phyloP scores from a whole-genome alignment of 2,329 filamentous ascomycete genomes.

The Sarocladiaceae sp. region DNA sequence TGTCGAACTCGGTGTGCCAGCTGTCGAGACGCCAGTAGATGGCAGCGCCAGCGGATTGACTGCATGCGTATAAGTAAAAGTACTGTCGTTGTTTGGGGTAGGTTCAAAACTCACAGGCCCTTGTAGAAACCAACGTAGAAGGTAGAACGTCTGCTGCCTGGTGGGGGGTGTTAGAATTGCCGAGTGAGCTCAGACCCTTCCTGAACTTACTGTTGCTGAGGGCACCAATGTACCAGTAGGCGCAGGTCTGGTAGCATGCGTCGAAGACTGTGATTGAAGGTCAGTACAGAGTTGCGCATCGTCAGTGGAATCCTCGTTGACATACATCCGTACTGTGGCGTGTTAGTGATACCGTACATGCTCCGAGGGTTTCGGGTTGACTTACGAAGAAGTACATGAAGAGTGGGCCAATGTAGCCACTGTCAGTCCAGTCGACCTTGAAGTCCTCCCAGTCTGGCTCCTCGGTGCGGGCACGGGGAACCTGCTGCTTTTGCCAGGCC shows the following conservation, averaged over 20 bases:
- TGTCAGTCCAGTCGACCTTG: constrained; percentile 57
- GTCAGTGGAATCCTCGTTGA: neutral
- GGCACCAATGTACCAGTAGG: constrained; percentile 96
- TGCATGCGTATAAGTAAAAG: constrained; percentile 21
- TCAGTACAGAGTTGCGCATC: neutral
- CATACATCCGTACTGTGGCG: constrained; percentile 1
- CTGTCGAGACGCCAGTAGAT: constrained; percentile 68
- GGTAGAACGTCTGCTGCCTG: constrained; percentile 78
- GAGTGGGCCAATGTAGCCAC: constrained; percentile 70
- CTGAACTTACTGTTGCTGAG: constrained; percentile 96
- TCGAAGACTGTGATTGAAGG: constrained; percentile 76
- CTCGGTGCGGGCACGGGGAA: constrained; percentile 31
- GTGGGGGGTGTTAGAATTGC: too few species aligned
- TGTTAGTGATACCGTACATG: neutral
- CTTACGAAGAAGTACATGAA: constrained; percentile 72
- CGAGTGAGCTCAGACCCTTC: too few species aligned
- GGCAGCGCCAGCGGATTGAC: constrained; percentile 81
- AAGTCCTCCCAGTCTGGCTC: constrained; percentile 15
- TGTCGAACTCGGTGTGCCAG: constrained; percentile 56
- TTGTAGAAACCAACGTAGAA: constrained; percentile 92
- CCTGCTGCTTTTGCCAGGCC: constrained; percentile 63
- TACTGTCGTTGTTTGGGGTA: constrained; percentile 23
- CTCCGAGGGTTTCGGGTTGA: neutral
- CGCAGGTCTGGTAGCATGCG: constrained; percentile 80
- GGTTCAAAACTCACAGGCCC: constrained; percentile 17